Evolutionary conservation across 208 protist species (phyloP), one percentile per base, ranked within the genome.

Genomic region (Wallacemonas sp.): DNA sequence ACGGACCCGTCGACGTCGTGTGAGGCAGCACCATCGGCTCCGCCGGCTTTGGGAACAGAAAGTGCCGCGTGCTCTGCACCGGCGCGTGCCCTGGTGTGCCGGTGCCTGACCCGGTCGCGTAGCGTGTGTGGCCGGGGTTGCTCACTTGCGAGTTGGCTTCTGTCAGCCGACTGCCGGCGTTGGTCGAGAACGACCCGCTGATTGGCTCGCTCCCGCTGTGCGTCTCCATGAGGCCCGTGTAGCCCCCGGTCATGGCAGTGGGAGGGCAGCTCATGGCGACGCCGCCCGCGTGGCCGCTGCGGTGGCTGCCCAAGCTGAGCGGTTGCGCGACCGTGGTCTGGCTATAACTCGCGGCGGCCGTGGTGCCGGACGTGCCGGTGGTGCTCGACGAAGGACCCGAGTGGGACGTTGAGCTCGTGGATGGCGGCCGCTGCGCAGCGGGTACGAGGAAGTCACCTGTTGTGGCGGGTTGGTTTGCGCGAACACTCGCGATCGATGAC

Each of bases 161-260:
- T 14, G 36, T 47, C n/a, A 19, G 12, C 19, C 17, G 39, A 16
- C 34, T 38, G 23, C 8, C 16, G 21, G 36, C 34, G 21, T 30
- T 33, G 34, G 24, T 49, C n/a, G 58, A 49, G 33, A 26, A 19
- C 17, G 36, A 19, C 11, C 58, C 26, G 33, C 38, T 46, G 58
- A 56, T 56, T 12, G 48, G 5, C 44, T 62, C 56, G 38, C 41
- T 65, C 12, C 39, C 34, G 43, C 58, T 49, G 38, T 34, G 27
- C 19, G 12, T 41, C 36, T 8, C 9, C 36, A 41, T 46, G 56
- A 38, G 8, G 9, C 14, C 16, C 9, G 16, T 49, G 58, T 33
- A 9, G 12, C 5, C 21, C 12, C 3, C 27, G 4, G 32, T 21
- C 33, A 36, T 5, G 5, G 32, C 34, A 4, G 56, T 6, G 44